Evolutionary conservation across 352 stramenopile species (phyloP).

Genomic region (Globisporangium paddicum): DNA sequence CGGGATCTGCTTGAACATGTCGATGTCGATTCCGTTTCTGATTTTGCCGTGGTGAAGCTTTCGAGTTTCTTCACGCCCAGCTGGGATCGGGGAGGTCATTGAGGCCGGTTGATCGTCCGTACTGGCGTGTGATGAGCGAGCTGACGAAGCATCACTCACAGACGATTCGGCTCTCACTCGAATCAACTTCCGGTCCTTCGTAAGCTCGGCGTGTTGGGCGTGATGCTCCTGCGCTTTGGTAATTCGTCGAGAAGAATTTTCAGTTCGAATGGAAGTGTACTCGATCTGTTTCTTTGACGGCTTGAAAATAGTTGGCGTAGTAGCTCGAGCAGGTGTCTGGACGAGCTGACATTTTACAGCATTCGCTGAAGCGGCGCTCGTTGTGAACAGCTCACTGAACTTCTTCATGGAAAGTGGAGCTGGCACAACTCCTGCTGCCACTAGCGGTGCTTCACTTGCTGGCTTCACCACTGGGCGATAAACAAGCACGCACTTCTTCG

Average conservation of each 20-base stretch:
- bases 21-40: background rate
- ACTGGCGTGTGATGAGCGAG: background rate
- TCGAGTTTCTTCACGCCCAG: background rate
- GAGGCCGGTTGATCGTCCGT: background rate
- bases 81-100: background rate
- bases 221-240: background rate
- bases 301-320: background rate
- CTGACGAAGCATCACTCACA: background rate
- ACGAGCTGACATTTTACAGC: background rate
- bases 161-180: background rate
- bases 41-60: conserved; percentile 5
- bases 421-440: background rate
- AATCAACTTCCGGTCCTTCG: background rate
- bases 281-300: background rate
- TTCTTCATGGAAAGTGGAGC: background rate
- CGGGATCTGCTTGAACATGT: conserved; percentile 15
- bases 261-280: background rate
- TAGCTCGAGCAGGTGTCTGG: background rate
- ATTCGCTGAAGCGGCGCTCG: background rate
- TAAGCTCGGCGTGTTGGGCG: too few species aligned
- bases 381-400: background rate
- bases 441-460: background rate
- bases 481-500: conserved; percentile 10
- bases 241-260: background rate
- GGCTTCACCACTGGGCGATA: conserved; percentile 12